Base-by-base conservation (phyloP, 2,329 filamentous ascomycete genomes). In the Aspergillus ibericus region DNA sequence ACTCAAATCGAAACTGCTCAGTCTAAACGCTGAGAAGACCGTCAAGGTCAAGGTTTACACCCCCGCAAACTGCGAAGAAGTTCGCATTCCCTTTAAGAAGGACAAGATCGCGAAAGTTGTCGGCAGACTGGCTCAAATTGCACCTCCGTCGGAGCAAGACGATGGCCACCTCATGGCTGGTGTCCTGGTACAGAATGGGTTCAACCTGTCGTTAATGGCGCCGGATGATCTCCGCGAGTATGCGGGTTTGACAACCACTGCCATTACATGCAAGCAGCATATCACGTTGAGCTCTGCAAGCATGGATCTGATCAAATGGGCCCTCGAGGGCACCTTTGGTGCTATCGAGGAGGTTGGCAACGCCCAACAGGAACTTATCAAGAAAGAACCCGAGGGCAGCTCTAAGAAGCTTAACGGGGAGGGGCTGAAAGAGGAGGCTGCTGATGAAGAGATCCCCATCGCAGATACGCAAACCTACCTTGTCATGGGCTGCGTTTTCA, bases 31-130 rank as follows among this genome's bases (percentile, higher is more conserved):
- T 27, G 87, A 88, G 63, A 93, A 93, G 71, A 81, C 86, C 1
- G 81, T 86, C 42, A 95, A 96, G 66, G 88, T 92, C 65, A 97
- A 98, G 73, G 91, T 99, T 10, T 98, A 88, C 78, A 96, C 91
- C 22, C 95, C 95, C 0, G 88, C 91, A 54, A 99, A 99, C 73
- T 96, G 93, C 74, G 93, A 98, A 70, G 93, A 96, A 74, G 84
- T 99, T 22, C 87, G 91, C 48, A 97, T 99, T 58, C 93, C 95
- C 0, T 99, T 98, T 83, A 92, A 91, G 71, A 89, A 91, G 52
- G 93, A 98, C 75, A 99, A 99, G 74, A 86, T 92, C 27, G 95
- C 93, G 66, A 96, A 96, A 75, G 95, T 99, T 0, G 95, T 99
- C 7, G 95, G 95, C 65, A 93, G 93, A 73, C 84, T 99, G 12